These are phyloP conservation scores for Helotiales sp. DNA, from an alignment of 2,329 filamentous ascomycete genomes.

Conservation along the genomic window DNA sequence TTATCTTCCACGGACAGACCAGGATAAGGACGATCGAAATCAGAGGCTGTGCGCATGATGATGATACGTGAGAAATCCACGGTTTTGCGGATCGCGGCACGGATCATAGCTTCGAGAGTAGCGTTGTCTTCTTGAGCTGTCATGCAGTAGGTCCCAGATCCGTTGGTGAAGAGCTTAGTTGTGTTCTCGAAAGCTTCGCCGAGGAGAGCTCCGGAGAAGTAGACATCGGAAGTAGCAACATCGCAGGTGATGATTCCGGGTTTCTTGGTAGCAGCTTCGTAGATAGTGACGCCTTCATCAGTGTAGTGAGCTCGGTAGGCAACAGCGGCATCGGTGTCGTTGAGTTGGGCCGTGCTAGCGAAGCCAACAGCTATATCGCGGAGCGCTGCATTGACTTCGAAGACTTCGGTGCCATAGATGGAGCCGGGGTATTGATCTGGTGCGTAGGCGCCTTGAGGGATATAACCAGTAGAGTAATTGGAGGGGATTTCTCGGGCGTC, in stretches of 20 bases:
- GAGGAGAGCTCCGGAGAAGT: constrained; percentile 63
- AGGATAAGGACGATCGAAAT: constrained; percentile 70
- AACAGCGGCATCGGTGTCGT: constrained; percentile 48
- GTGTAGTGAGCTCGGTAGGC: constrained; percentile 57
- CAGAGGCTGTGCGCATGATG: constrained; percentile 66
- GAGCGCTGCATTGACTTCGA: constrained; percentile 62
- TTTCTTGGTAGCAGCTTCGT: constrained; percentile 42
- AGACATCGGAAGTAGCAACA: constrained; percentile 69
- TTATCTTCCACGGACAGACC: constrained; percentile 57
- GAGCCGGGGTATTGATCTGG: constrained; percentile 58
- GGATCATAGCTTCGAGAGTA: constrained; percentile 63
- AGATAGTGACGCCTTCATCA: constrained; percentile 45
- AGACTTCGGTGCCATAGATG: constrained; percentile 69
- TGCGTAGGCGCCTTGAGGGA: constrained; percentile 58
- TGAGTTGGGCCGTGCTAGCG: constrained; percentile 51
- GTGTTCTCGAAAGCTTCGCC: constrained; percentile 65
- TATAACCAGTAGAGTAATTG: constrained; percentile 67
- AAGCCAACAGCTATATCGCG: constrained; percentile 52
- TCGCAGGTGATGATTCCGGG: constrained; percentile 66
- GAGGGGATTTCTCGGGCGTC: constrained; percentile 66
- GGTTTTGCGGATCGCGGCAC: constrained; percentile 54
- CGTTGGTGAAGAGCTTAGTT: constrained; percentile 65
- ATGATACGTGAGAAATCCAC: constrained; percentile 69
- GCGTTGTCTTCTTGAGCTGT: constrained; percentile 75
- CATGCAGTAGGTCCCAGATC: constrained; percentile 66